Percentiles rank a stretch among this genome's conserved stretches.
These are phyloP conservation scores for Citrus inodora DNA, from an alignment of 345 rosid species.

Conservation along the genomic window DNA sequence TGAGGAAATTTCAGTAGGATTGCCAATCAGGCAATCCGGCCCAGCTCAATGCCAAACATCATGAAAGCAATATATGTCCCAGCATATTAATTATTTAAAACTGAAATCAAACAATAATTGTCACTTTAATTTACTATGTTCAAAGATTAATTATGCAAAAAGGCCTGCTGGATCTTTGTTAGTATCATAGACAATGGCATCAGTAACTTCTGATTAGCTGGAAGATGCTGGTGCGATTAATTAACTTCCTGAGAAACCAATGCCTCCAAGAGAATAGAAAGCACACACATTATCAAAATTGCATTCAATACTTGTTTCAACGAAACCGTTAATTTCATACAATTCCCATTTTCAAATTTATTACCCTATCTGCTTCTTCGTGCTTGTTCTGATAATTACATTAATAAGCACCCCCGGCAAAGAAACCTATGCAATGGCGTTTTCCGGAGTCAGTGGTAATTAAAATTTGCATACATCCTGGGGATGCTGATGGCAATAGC, in stretches of 20 bases:
- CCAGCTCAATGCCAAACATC: neutral
- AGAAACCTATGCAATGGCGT: conserved; percentile 10
- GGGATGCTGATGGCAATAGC: neutral
- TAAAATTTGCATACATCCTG: neutral
- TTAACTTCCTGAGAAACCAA: conserved; percentile 12
- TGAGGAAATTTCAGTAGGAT: neutral
- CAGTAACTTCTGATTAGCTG: neutral
- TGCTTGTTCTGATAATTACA: neutral
- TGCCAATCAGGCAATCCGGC: neutral
- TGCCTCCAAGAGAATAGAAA: neutral
- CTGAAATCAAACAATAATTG: no score
- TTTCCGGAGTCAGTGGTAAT: conserved; percentile 1
- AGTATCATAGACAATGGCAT: neutral
- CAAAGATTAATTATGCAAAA: neutral
- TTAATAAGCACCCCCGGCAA: neutral
- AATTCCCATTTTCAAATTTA: neutral
- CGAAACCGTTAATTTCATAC: neutral
- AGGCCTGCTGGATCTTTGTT: neutral
- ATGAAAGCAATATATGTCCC: no score
- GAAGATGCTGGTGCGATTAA: neutral
- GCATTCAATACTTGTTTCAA: neutral
- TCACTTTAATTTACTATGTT: neutral
- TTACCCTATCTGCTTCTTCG: neutral
- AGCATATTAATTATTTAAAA: no score
- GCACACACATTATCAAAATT: neutral